A percentile compares a stretch with the other conserved stretches of the same genome.
Evolutionary conservation across 208 protist genomes (phyloP).

Genomic region (Strigomonas culicis): DNA sequence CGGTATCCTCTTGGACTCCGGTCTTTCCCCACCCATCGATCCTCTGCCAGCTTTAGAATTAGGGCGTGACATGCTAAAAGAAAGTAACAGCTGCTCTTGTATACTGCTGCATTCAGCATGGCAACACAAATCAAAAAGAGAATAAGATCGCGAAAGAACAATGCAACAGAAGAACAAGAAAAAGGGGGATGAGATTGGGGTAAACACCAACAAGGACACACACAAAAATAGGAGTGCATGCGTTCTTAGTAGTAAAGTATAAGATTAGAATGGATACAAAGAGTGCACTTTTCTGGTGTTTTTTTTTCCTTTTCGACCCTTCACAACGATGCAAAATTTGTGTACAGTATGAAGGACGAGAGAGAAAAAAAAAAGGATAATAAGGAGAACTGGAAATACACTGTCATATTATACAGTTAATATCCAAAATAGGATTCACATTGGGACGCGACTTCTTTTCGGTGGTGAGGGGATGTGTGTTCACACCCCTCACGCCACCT

Average conservation of each 20-base stretch:
- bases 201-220: not conserved
- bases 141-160: not conserved
- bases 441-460: not conserved
- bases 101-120: too few species aligned
- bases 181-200: slow-evolving; percentile 10
- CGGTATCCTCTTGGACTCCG: too few species aligned
- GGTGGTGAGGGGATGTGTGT: not conserved
- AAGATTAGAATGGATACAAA: too few species aligned
- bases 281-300: not conserved
- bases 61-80: not conserved
- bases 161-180: slow-evolving; percentile 13
- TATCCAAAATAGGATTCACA: not conserved
- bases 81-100: not conserved
- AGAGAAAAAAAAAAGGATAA: slow-evolving; percentile 2
- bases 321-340: not conserved
- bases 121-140: slow-evolving; percentile 1
- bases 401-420: not conserved
- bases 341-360: not conserved
- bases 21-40: too few species aligned
- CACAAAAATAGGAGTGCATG: not conserved
- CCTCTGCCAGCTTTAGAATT: too few species aligned
- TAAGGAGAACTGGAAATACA: not conserved
- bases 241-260: too few species aligned
- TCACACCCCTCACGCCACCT: slow-evolving; percentile 11
- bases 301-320: not conserved